phyloP scores from a whole-genome alignment of 352 stramenopile species.

The Aphanomyces cochlioides region DNA sequence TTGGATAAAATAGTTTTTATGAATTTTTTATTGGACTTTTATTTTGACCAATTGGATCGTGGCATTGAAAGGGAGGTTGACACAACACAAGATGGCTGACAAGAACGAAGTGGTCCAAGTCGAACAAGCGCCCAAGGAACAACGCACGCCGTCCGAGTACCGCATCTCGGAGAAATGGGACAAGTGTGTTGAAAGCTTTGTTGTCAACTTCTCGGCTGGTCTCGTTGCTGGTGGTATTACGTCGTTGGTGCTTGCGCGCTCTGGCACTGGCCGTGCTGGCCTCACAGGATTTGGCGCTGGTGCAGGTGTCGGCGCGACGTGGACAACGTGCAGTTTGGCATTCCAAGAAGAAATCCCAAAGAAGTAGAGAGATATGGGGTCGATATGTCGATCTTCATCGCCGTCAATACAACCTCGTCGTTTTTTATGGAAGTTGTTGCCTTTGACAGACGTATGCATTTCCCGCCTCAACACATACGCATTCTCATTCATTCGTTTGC shows the following conservation, averaged over 20 bases:
- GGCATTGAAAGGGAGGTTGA: neutral
- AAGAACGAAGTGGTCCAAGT: constrained; percentile 36
- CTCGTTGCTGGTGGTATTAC: constrained; percentile 78
- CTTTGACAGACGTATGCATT: no score
- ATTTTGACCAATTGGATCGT: constrained; percentile 11
- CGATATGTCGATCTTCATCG: no score
- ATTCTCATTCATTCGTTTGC: no score
- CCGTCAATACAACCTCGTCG: no score
- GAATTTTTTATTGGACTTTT: neutral
- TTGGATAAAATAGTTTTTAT: neutral
- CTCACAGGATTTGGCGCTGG: constrained; percentile 71
- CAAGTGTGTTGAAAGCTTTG: constrained; percentile 87
- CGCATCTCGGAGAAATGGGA: constrained; percentile 89
- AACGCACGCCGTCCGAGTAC: constrained; percentile 78
- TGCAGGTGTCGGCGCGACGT: constrained; percentile 68
- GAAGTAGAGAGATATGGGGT: constrained; percentile 5
- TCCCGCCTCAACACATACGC: no score
- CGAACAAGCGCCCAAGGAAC: neutral
- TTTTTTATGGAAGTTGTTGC: no score
- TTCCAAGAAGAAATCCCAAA: constrained; percentile 46
- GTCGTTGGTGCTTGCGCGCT: constrained; percentile 73
- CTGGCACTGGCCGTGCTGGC: constrained; percentile 52
- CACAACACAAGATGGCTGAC: constrained; percentile 7
- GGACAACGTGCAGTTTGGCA: constrained; percentile 80
- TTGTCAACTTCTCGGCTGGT: constrained; percentile 77